phyloP scores from a whole-genome alignment of 1,284 basidiomycete genomes.

The Trametes hirsuta region DNA sequence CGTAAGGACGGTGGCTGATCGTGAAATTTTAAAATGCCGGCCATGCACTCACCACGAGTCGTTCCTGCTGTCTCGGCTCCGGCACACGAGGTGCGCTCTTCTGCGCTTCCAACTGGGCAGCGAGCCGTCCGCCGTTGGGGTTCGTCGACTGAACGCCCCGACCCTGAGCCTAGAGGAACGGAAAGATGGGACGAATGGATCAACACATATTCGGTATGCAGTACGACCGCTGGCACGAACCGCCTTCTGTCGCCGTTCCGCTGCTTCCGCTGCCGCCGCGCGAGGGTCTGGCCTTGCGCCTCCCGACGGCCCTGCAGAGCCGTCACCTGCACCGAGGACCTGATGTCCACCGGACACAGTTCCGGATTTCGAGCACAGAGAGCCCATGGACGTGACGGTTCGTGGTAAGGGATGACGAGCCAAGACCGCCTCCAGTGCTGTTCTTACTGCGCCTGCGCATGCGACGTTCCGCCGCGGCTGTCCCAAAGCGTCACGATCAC shows the following conservation, averaged over 20 bases:
- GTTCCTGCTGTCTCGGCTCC: conserved; percentile 55
- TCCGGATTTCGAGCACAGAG: conserved; percentile 65
- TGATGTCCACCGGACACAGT: conserved; percentile 56
- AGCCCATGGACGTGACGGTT: conserved; percentile 53
- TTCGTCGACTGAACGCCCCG: conserved; percentile 64
- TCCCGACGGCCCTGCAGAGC: conserved; percentile 4
- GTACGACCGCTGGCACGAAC: conserved; percentile 43
- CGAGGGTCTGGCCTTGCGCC: conserved; percentile 48
- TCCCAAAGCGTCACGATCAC: neutral
- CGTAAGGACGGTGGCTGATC: conserved; percentile 16
- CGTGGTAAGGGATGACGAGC: conserved; percentile 12
- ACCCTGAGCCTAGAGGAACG: conserved; percentile 46
- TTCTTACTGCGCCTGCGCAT: neutral
- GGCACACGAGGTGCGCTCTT: conserved; percentile 51
- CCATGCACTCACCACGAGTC: conserved; percentile 60
- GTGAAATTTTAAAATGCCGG: conserved; percentile 9
- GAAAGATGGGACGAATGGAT: conserved; percentile 17
- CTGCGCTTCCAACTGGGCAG: conserved; percentile 55
- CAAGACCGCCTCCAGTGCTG: neutral
- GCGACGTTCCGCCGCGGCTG: neutral
- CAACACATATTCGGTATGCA: conserved; percentile 20
- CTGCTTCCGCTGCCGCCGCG: conserved; percentile 68
- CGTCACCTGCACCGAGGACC: conserved; percentile 42
- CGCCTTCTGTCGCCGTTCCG: conserved; percentile 64
- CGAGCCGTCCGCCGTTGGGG: conserved; percentile 66